Percentiles rank a stretch among this genome's conserved stretches.
Conservation (phyloP, 2,329 filamentous ascomycete species). For the Fusarium bulbicola region DNA sequence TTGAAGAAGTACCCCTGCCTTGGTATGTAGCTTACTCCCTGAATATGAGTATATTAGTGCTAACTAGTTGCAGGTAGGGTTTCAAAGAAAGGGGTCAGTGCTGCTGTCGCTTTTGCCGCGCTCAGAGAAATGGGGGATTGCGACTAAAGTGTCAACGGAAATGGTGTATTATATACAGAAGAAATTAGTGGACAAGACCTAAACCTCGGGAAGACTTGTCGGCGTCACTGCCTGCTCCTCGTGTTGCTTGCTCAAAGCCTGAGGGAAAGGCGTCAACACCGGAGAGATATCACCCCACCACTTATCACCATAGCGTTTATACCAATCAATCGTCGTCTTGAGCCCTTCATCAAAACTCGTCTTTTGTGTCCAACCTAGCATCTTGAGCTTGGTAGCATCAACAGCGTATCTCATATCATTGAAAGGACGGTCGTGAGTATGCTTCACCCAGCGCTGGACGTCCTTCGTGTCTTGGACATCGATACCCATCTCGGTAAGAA, state of each 20-base stretch:
- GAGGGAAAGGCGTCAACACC: not conserved
- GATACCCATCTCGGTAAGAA: not conserved
- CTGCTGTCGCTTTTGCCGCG: too few relatives aligned
- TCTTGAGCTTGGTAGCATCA: not conserved
- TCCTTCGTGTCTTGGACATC: not conserved
- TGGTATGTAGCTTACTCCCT: fast-evolving
- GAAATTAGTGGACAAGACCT: too few relatives aligned
- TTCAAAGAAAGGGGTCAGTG: too few relatives aligned
- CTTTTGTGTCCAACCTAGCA: not conserved
- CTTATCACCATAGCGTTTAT: not conserved
- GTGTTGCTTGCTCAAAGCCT: not conserved
- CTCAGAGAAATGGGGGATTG: too few relatives aligned
- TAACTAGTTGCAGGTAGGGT: too few relatives aligned
- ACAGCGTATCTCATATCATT: not conserved
- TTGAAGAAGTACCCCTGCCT: too few relatives aligned
- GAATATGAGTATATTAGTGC: too few relatives aligned
- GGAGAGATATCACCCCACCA: not conserved
- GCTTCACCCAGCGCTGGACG: not conserved
- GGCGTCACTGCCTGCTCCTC: not conserved
- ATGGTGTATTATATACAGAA: too few relatives aligned
- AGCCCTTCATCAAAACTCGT: not conserved
- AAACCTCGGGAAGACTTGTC: not conserved
- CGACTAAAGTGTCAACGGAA: too few relatives aligned
- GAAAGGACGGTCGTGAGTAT: not conserved
- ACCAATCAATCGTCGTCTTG: not conserved